Evolutionary conservation across 2,329 filamentous ascomycete species (phyloP), one percentile per base, ranked within the genome.

Genomic region (Karstenula rhodostoma): DNA sequence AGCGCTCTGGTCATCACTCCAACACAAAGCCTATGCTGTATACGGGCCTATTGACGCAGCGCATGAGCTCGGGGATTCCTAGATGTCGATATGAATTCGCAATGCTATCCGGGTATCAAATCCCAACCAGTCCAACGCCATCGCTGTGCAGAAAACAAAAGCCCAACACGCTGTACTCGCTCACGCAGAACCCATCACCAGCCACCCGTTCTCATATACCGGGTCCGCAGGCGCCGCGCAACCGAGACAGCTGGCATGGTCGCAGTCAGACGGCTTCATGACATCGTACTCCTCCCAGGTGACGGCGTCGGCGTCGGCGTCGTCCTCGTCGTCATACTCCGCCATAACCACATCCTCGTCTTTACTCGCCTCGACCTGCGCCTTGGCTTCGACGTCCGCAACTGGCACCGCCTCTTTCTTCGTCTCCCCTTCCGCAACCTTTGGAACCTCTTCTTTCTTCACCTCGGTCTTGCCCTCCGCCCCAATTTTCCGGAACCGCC

Each of bases 401-500:
- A 50, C 47, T 9, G 58, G 12, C 13, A 27, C 25, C 19, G 17
- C 2, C 52, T 29, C 58, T 22, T 59, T 49, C 8, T 25, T 47
- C 6, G 10, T 4, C 15, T 12, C 17, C 22, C 23, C 67, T 19
- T 72, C 78, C 37, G 75, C 78, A 17, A 76, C 73, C 4, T 35
- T 47, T 10, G 27, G 43, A 40, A 33, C 17, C 50, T 23, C 9
- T 77, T 79, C 29, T 19, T 35, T 46, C 51, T 56, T 59, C 27
- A 62, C 58, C 6, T 59, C 63, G 2, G 35, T 59, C 25, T 49
- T 48, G 25, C 12, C 59, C 48, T 44, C 60, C n/a, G n/a, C n/a
- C 57, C 64, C 53, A 19, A 90, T 89, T 73, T 94, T 95, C 79
- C 94, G 91, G 67, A 89, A 88, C 0, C 87, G 85, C 0, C 80